Base-by-base conservation (phyloP, 495 filamentous ascomycete genomes). In the Choiromyces venosus region DNA sequence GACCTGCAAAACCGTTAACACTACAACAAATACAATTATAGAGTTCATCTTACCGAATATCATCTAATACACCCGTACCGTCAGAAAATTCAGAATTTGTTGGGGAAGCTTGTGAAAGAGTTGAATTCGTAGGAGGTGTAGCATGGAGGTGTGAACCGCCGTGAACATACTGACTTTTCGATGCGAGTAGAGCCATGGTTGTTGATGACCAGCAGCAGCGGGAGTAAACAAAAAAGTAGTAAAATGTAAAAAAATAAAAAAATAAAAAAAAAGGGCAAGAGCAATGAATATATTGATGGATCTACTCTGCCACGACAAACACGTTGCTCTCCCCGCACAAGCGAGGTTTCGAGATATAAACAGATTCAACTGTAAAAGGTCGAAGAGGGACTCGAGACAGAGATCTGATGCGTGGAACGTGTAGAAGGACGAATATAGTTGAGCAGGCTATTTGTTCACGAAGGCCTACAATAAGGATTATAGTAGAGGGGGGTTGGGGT, bases 81-180 rank as follows among this genome's bases (percentile, higher is more conserved):
- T 97, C 94, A n/a, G 93, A 95, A 82, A 97, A 97, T 77, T 97
- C 94, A 25, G 93, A 96, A 81, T 96, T 93, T 35, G 95, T 97
- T 40, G 95, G 94, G 82, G 92, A 96, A 29, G 89, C 85, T 75
- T 92, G 96, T 61, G 87, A 85, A 70, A 90, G 89, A 79, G 88
- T 88, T 65, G 90, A 85, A 16, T 83, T 79, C 74, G 86, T 85
- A 65, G 86, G 85, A 67, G 86, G 80, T 84, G 80, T 81, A 85
- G 80, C 82, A 84, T 83, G 82, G 87, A 77, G 82, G 85, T 82
- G 83, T 81, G 21, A 85, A 78, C 61, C 89, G 84, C 66, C 87
- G 80, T 74, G 83, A 75, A 74, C 87, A 80, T 93, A 96, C 39
- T 91, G 85, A 70, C 92, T 84, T 81, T 97, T 96, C 61, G 93